These are phyloP conservation scores for Microsporum ferrugineum DNA, from an alignment of 2,329 filamentous ascomycete genomes.

Conservation along the genomic window DNA sequence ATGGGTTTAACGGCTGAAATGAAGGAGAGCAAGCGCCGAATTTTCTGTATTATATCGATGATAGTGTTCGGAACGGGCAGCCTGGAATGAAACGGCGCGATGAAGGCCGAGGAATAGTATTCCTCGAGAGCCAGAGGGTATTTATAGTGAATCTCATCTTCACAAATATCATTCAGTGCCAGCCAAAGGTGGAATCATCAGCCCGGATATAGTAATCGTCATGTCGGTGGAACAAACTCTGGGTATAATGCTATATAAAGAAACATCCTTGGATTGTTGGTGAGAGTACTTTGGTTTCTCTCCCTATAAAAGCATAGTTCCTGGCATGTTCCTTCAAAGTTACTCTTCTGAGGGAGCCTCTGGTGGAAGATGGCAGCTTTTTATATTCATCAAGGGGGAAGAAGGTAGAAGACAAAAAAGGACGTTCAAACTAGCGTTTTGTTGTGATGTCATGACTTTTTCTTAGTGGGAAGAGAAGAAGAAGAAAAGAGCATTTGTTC, in stretches of 20 bases:
- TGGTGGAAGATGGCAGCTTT: not conserved
- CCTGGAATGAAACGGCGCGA: not conserved
- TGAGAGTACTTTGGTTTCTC: not conserved
- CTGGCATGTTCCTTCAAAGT: not conserved
- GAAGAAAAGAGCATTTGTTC: not conserved
- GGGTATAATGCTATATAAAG: not conserved
- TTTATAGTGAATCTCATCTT: not conserved
- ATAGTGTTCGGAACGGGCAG: not conserved
- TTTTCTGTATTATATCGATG: no score
- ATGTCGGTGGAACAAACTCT: not conserved
- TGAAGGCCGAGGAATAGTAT: not conserved
- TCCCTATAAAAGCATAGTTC: not conserved
- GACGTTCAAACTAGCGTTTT: not conserved
- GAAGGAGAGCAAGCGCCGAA: not conserved
- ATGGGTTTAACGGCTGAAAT: not conserved
- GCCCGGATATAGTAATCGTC: not conserved
- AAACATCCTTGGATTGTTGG: not conserved
- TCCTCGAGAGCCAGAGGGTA: not conserved
- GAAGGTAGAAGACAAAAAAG: not conserved
- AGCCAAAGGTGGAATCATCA: not conserved
- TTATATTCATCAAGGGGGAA: not conserved
- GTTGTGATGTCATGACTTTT: slow-evolving; percentile 11
- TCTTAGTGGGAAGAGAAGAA: not conserved
- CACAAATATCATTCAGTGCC: not conserved
- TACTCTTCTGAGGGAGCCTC: not conserved